Base-by-base conservation (phyloP, 192 early-diverging fungal species). In the Coemansia sp. region DNA sequence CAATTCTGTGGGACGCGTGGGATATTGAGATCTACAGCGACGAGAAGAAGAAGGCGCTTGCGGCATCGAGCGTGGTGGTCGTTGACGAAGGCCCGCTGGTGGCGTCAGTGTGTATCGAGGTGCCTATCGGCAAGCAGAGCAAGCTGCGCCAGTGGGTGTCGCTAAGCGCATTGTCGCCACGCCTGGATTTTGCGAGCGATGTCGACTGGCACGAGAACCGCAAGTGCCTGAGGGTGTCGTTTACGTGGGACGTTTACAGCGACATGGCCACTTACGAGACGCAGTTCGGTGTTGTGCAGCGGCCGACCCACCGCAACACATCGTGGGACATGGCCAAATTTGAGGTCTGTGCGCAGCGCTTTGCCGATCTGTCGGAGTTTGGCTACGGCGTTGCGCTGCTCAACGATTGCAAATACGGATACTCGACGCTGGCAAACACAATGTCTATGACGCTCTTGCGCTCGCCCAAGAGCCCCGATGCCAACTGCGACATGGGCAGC, bases 371-470 rank as follows among this genome's bases (percentile, higher is more conserved):
- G n/a, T 95, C 94, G 1, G 96, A 99, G 70, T 92, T 87, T 66
- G 95, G 98, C 0, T 98, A 93, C 77, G 98, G 98, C 35, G 91
- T 97, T 10, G 92, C 96, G 0, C 72, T 99, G 53, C 73, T 98
- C 62, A 98, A 96, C 71, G 96, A 99, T 77, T 89, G 93, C 88
- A 99, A 99, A 72, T 99, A 95, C 78, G 98, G 98, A 16, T 95
- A 93, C 70, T 85, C 94, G 5, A 90, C 90, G 30, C 88, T 93
- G 64, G 90, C 78, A 11, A 93, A 93, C 69, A 83, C 87, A 6
- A 93, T 98, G 83, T 72, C 91, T 0, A 78, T 99, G 65, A 93
- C 93, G 10, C 67, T 99, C 11, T 76, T 99, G 57, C 87, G 95
- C n/a, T 82, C 95, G 1, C 93, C 96, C 5, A 99, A 99, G 85